phyloP scores from a whole-genome alignment of 306 rosid species.

The Corylus heterophylla region DNA sequence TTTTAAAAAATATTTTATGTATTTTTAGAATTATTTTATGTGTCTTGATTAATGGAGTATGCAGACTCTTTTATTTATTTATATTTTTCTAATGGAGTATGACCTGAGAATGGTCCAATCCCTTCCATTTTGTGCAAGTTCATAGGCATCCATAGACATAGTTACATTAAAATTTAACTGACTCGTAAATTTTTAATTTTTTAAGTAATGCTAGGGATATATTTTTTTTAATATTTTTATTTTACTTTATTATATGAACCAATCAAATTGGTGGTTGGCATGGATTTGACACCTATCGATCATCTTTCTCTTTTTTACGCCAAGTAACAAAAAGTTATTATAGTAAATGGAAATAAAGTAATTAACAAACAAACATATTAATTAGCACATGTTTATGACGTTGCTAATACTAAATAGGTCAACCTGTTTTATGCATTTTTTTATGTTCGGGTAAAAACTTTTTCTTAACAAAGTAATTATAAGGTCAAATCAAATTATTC shows the following conservation, averaged over 20 bases:
- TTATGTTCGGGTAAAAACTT: background rate
- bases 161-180: no score
- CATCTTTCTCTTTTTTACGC: background rate
- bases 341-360: background rate
- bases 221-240: no score
- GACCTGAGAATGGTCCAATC: no score
- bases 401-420: background rate
- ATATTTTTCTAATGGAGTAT: no score
- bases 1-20: no score
- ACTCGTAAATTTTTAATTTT: no score
- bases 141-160: no score
- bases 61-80: no score
- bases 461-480: background rate
- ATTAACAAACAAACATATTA: background rate
- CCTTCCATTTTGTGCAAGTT: no score
- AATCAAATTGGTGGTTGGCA: constrained; percentile 30
- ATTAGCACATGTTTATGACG: background rate
- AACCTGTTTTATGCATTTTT: background rate
- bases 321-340: background rate
- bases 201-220: no score
- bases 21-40: no score
- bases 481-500: background rate
- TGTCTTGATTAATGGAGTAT: no score
- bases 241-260: background rate
- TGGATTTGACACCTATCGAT: constrained; percentile 24